Percentiles rank a stretch among this genome's conserved stretches.
Conservation (phyloP, 305 asterid species). For the Ilex paraguariensis region DNA sequence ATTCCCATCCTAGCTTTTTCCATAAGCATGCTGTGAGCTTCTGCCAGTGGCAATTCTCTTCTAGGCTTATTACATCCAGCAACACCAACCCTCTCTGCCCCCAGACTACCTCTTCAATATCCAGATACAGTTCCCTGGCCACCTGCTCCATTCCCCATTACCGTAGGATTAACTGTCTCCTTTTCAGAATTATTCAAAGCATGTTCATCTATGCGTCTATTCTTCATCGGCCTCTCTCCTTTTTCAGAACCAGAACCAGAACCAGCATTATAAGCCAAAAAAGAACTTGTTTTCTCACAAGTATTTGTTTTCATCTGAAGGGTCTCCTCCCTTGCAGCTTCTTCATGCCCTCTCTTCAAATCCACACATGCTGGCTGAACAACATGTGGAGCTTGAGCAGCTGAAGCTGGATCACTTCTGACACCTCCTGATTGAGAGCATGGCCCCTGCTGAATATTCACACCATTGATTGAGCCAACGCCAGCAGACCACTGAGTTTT, state of each 20-base stretch:
- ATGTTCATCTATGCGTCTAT: slow-evolving; percentile 27
- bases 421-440: slow-evolving; percentile 3
- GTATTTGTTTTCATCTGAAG: slow-evolving; percentile 13
- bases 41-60: slow-evolving; percentile 14
- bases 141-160: slow-evolving; percentile 15
- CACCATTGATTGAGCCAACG: background rate
- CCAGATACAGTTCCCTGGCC: slow-evolving; percentile 20
- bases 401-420: background rate
- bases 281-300: slow-evolving; percentile 13
- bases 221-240: slow-evolving; percentile 30
- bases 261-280: slow-evolving; percentile 6
- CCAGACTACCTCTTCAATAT: slow-evolving; percentile 17
- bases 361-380: slow-evolving; percentile 5
- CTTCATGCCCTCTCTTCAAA: slow-evolving; percentile 27
- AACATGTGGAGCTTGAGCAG: slow-evolving; percentile 18
- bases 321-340: slow-evolving; percentile 13
- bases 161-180: slow-evolving; percentile 12
- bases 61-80: slow-evolving; percentile 11
- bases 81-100: slow-evolving; percentile 11
- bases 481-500: slow-evolving; percentile 12
- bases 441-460: slow-evolving; percentile 7
- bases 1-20: slow-evolving; percentile 45
- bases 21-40: slow-evolving; percentile 30
- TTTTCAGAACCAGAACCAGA: slow-evolving; percentile 9
- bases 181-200: slow-evolving; percentile 12